Conservation (phyloP, 805 yeast genomes). For the Schizosaccharomyces octosporus region DNA sequence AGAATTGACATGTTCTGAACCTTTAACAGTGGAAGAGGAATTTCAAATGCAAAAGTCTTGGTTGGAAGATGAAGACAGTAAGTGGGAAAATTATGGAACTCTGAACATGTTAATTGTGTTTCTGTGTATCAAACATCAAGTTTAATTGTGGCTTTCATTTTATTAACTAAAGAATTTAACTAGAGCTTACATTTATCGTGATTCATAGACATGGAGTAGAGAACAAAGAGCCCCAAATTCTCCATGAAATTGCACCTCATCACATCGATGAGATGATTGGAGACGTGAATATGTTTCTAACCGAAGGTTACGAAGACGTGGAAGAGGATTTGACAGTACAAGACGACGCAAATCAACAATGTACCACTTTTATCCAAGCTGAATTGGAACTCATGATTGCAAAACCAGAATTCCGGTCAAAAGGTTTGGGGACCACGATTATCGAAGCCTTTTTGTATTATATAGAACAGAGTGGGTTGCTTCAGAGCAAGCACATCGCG, state of each 20-base stretch:
- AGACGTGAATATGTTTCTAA: neutral
- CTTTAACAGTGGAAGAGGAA: neutral
- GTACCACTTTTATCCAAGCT: neutral
- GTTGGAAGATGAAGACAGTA: slow-evolving; percentile 1
- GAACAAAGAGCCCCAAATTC: neutral
- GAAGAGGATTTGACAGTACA: neutral
- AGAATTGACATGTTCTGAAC: neutral
- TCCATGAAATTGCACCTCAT: neutral
- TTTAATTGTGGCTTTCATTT: too few species aligned
- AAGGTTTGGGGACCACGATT: neutral
- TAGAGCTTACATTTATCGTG: slow-evolving; percentile 1
- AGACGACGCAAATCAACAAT: too few species aligned
- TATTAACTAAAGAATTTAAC: too few species aligned
- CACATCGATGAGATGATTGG: neutral
- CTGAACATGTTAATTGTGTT: too few species aligned
- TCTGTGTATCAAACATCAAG: too few species aligned
- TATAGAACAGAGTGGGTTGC: neutral
- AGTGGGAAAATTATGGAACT: neutral
- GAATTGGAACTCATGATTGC: slow-evolving; percentile 2
- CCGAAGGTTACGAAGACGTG: neutral
- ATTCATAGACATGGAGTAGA: neutral
- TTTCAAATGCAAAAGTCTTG: neutral
- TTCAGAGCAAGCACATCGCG: neutral
- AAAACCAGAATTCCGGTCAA: neutral
- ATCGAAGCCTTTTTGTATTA: neutral